Percentiles rank a stretch among this genome's conserved stretches.
These are phyloP conservation scores for Talaromyces trachyspermus DNA, from an alignment of 495 filamentous ascomycete species.

Conservation along the genomic window DNA sequence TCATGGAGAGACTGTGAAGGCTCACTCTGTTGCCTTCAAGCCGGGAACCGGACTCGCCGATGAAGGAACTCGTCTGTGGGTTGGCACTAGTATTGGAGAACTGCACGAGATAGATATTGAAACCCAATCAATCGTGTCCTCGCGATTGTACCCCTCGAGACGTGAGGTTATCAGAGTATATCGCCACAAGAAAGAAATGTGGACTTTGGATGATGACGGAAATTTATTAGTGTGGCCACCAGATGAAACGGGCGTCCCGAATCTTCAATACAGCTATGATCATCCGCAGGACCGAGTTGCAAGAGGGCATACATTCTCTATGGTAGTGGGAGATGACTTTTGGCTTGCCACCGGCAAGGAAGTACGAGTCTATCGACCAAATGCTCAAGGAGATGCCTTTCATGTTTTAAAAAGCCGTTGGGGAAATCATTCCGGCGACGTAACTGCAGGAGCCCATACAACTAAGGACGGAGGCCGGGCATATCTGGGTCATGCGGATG, in stretches of 20 bases:
- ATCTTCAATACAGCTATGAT: constrained; percentile 51
- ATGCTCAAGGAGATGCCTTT: constrained; percentile 61
- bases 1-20: constrained; percentile 71
- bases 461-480: constrained; percentile 70
- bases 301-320: constrained; percentile 79
- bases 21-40: constrained; percentile 77
- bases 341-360: constrained; percentile 90
- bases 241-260: constrained; percentile 67
- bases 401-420: constrained; percentile 65
- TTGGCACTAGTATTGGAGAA: constrained; percentile 82
- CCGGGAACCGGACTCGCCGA: constrained; percentile 64
- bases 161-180: constrained; percentile 81
- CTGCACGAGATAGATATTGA: constrained; percentile 79
- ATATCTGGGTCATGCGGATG: constrained; percentile 87
- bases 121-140: constrained; percentile 56
- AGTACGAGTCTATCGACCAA: constrained; percentile 74
- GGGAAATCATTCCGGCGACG: constrained; percentile 62
- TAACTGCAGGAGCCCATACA: constrained; percentile 77
- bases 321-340: constrained; percentile 68
- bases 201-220: constrained; percentile 89
- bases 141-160: constrained; percentile 66
- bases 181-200: constrained; percentile 81
- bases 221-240: constrained; percentile 83
- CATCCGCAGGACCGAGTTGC: constrained; percentile 65
- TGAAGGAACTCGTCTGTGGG: constrained; percentile 81